Evolutionary conservation across 1,139 yeast species (phyloP).

Genomic region (Scheffersomyces parashehatae): DNA sequence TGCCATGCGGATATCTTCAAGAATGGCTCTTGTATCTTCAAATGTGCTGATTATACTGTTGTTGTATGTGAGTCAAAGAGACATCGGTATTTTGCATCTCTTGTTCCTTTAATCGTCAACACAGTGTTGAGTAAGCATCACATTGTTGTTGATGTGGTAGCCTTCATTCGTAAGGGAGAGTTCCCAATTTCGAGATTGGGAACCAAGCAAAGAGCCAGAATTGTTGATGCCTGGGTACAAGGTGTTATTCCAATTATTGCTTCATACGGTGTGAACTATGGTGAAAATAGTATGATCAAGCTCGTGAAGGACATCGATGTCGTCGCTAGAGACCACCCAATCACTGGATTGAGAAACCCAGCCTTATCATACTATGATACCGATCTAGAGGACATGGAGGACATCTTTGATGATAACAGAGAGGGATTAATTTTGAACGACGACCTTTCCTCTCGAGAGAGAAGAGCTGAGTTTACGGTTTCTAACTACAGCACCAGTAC

Average conservation of each 20-base stretch:
- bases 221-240: slow-evolving; percentile 59
- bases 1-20: slow-evolving; percentile 59
- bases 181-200: slow-evolving; percentile 73
- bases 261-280: slow-evolving; percentile 57
- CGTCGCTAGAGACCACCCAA: slow-evolving; percentile 41
- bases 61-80: slow-evolving; percentile 70
- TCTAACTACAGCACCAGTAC: slow-evolving; percentile 8
- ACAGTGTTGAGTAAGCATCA: slow-evolving; percentile 81
- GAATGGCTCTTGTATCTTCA: slow-evolving; percentile 71
- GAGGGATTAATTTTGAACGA: slow-evolving; percentile 31
- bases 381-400: slow-evolving; percentile 25
- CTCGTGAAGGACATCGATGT: slow-evolving; percentile 52
- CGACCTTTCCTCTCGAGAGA: slow-evolving; percentile 1
- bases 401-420: slow-evolving; percentile 31
- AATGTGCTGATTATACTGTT: slow-evolving; percentile 81
- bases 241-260: slow-evolving; percentile 48
- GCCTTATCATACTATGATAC: slow-evolving; percentile 44
- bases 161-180: slow-evolving; percentile 67
- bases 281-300: slow-evolving; percentile 63
- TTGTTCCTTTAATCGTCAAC: slow-evolving; percentile 82
- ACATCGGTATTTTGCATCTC: slow-evolving; percentile 58
- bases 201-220: slow-evolving; percentile 71
- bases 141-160: slow-evolving; percentile 80
- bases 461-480: slow-evolving; percentile 8
- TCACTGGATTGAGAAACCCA: slow-evolving; percentile 47